phyloP scores from a whole-genome alignment of 495 filamentous ascomycete genomes.

The Annulohypoxylon nitens region DNA sequence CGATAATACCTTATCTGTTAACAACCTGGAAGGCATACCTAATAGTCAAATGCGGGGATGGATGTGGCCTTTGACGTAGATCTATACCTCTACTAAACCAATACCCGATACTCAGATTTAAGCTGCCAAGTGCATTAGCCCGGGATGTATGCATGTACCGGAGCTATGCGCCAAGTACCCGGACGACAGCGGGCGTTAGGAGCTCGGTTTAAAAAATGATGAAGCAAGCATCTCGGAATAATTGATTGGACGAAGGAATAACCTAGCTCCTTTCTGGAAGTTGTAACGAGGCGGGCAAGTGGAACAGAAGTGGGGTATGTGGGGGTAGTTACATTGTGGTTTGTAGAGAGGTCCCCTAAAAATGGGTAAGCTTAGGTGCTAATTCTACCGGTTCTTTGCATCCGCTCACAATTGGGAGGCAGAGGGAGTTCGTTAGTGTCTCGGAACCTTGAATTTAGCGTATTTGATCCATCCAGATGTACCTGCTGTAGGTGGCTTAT shows the following conservation, averaged over 20 bases:
- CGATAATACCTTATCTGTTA: background rate
- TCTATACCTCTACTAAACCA: conserved; percentile 13
- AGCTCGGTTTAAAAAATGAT: conserved; percentile 13
- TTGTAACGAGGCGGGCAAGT: conserved; percentile 32
- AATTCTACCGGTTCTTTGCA: conserved; percentile 16
- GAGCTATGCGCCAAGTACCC: conserved; percentile 12
- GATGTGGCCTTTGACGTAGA: conserved; percentile 2
- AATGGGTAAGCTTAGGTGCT: background rate
- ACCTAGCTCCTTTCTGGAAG: conserved; percentile 44
- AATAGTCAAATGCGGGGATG: conserved; percentile 11
- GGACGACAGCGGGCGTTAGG: conserved; percentile 1
- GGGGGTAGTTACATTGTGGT: conserved; percentile 17
- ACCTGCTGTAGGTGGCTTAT: conserved; percentile 4
- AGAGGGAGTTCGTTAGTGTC: conserved; percentile 12
- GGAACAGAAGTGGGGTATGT: conserved; percentile 36
- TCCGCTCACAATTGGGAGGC: background rate
- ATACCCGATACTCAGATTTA: conserved; percentile 13
- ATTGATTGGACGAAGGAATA: conserved; percentile 30
- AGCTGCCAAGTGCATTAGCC: background rate
- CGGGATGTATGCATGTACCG: background rate
- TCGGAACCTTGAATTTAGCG: conserved; percentile 6
- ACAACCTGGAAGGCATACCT: background rate
- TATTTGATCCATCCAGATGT: background rate
- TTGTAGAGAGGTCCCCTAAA: conserved; percentile 30
- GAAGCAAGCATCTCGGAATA: background rate